phyloP scores from a whole-genome alignment of 2,329 filamentous ascomycete genomes.

The Neobulgaria alba region DNA sequence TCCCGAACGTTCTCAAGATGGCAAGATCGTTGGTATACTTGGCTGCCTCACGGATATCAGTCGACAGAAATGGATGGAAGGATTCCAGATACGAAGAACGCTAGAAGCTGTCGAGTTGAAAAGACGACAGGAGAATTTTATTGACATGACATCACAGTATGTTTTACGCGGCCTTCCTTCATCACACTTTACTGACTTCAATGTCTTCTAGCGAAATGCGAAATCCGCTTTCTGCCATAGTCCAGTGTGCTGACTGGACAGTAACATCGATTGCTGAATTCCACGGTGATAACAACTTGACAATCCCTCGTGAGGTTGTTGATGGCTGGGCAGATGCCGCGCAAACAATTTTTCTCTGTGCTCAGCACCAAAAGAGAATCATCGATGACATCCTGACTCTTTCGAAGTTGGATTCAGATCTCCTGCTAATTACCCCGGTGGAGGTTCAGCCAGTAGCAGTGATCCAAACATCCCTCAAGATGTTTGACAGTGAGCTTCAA shows the following conservation, averaged over 20 bases:
- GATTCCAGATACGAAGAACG: constrained; percentile 34
- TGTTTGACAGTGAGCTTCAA: constrained; percentile 69
- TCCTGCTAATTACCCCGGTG: constrained; percentile 59
- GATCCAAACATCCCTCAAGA: constrained; percentile 61
- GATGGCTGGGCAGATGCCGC: constrained; percentile 60
- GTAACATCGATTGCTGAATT: constrained; percentile 39
- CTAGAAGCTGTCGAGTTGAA: constrained; percentile 48
- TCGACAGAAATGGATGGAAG: constrained; percentile 21
- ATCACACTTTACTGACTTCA: constrained; percentile 1
- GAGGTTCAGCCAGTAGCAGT: constrained; percentile 35
- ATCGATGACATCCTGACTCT: constrained; percentile 25
- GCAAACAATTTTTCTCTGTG: constrained; percentile 40
- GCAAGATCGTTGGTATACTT: constrained; percentile 12
- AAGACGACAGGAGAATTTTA: constrained; percentile 71
- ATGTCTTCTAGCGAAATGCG: constrained; percentile 54
- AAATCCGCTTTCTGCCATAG: constrained; percentile 63
- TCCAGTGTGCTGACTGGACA: constrained; percentile 68
- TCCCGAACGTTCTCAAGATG: constrained; percentile 14
- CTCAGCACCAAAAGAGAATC: constrained; percentile 1
- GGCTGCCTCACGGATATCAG: constrained; percentile 20
- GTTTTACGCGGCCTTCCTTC: constrained; percentile 1
- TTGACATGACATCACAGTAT: constrained; percentile 55
- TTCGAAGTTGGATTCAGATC: constrained; percentile 66
- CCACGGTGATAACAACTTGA: constrained; percentile 21
- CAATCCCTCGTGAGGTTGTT: constrained; percentile 36